Percentiles rank a stretch among this genome's conserved stretches.
These are phyloP conservation scores for Tuber melanosporum DNA, from an alignment of 495 filamentous ascomycete genomes.

Conservation along the genomic window DNA sequence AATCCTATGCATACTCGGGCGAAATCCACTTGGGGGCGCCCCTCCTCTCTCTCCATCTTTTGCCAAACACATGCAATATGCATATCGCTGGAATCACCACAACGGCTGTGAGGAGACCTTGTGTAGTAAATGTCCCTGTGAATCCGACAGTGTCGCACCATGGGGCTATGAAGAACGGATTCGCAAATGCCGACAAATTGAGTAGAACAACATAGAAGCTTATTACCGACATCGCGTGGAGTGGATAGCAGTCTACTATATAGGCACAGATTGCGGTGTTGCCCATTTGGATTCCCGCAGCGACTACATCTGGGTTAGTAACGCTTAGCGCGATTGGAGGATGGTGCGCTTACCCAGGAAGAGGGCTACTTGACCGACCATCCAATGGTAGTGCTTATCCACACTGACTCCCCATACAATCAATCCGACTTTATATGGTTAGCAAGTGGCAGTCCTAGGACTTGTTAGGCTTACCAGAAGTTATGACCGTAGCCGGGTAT, in stretches of 20 bases:
- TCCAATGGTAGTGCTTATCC: slow-evolving; percentile 55
- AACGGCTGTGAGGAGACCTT: slow-evolving; percentile 50
- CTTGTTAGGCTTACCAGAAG: slow-evolving; percentile 43
- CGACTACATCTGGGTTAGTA: slow-evolving; percentile 44
- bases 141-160: slow-evolving; percentile 52
- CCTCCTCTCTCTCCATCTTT: slow-evolving; percentile 25
- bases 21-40: slow-evolving; percentile 30
- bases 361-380: slow-evolving; percentile 56
- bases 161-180: slow-evolving; percentile 54
- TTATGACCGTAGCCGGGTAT: slow-evolving; percentile 52
- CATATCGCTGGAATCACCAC: slow-evolving; percentile 46
- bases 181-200: slow-evolving; percentile 48
- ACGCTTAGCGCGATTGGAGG: not conserved
- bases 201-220: slow-evolving; percentile 58
- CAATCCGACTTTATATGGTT: slow-evolving; percentile 37
- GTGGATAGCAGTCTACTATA: slow-evolving; percentile 55
- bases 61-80: slow-evolving; percentile 48
- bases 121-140: slow-evolving; percentile 55
- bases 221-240: slow-evolving; percentile 55
- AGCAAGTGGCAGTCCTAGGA: not conserved
- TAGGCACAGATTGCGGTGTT: slow-evolving; percentile 55
- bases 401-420: slow-evolving; percentile 56
- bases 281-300: slow-evolving; percentile 57
- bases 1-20: slow-evolving; percentile 11
- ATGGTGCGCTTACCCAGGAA: slow-evolving; percentile 45